Evolutionary conservation across 2,329 filamentous ascomycete species (phyloP).

Genomic region (Fusarium pseudograminearum): DNA sequence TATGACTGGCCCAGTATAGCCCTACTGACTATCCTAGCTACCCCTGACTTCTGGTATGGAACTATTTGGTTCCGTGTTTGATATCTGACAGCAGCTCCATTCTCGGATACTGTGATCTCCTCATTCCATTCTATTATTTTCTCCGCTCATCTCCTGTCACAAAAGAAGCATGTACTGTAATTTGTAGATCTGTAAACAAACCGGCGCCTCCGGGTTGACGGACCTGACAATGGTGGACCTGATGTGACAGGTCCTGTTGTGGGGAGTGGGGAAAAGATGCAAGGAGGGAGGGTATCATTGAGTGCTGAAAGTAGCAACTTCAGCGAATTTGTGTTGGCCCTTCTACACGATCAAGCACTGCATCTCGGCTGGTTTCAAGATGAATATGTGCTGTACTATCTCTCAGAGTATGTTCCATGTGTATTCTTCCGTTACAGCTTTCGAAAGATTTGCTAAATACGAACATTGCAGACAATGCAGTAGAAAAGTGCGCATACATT

Average conservation of each 20-base stretch:
- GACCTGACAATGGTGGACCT: not conserved
- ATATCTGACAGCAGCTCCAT: not conserved
- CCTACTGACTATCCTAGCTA: not conserved
- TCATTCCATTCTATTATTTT: not conserved
- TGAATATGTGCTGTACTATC: not conserved
- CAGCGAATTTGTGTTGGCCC: constrained; percentile 17
- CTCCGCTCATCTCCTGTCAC: not conserved
- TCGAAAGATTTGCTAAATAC: not conserved
- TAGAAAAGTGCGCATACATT: not conserved
- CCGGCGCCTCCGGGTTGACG: constrained; percentile 7
- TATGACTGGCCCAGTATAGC: not conserved
- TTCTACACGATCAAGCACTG: not conserved
- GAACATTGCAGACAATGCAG: not conserved
- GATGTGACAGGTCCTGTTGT: not conserved
- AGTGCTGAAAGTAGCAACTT: constrained; percentile 20
- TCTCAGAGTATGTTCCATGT: not conserved
- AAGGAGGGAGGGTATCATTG: constrained; percentile 16
- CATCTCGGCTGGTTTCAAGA: constrained; percentile 1
- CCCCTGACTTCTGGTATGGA: not conserved
- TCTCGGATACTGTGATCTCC: not conserved
- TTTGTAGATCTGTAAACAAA: constrained; percentile 2
- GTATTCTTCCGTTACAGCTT: not conserved
- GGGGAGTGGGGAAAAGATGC: constrained; percentile 2
- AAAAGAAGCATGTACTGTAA: constrained; percentile 2
- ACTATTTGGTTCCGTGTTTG: not conserved